These are phyloP conservation scores for Davidsoniella virescens DNA, from an alignment of 2,329 filamentous ascomycete species.

Conservation along the genomic window DNA sequence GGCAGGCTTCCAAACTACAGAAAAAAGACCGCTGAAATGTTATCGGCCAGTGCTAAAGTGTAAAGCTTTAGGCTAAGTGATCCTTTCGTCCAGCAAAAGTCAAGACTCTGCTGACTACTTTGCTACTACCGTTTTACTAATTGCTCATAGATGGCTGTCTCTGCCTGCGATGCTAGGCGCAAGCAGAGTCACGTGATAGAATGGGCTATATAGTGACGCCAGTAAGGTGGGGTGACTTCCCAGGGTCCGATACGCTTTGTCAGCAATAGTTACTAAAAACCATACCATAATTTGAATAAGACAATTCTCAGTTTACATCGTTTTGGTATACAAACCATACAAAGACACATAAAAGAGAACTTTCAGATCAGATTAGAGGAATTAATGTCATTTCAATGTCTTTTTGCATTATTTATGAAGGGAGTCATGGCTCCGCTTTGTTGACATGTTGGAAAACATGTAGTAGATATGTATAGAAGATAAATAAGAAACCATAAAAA, in stretches of 20 bases:
- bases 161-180: background rate
- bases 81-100: too few relatives aligned
- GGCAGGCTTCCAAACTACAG: background rate
- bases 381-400: background rate
- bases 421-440: background rate
- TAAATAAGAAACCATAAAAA: background rate
- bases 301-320: too few relatives aligned
- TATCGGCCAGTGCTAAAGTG: background rate
- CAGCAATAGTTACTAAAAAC: background rate
- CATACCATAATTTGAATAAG: background rate
- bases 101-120: too few relatives aligned
- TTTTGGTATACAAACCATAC: too few relatives aligned
- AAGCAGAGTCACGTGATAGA: background rate
- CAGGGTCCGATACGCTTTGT: too few relatives aligned
- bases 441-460: constrained; percentile 12
- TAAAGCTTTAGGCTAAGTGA: background rate
- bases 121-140: too few relatives aligned
- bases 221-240: too few relatives aligned
- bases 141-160: too few relatives aligned
- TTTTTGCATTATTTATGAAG: constrained; percentile 9
- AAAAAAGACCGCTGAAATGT: background rate
- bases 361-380: too few relatives aligned
- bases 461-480: constrained; percentile 6
- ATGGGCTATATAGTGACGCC: too few relatives aligned
- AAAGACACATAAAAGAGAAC: too few relatives aligned